phyloP scores from a whole-genome alignment of 768 basidiomycete genomes.

The Ramaria rubella region DNA sequence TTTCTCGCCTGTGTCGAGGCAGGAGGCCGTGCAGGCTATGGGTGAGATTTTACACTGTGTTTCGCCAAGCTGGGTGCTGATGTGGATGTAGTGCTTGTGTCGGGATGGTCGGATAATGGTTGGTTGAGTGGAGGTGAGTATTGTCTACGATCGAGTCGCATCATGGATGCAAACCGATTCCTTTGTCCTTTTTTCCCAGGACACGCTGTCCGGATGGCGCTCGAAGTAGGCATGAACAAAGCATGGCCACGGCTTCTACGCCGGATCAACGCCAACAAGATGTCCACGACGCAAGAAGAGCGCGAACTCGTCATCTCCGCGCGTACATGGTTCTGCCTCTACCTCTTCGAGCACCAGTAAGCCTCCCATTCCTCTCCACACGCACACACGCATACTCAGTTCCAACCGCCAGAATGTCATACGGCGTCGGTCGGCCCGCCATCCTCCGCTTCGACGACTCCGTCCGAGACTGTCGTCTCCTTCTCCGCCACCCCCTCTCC shows the following conservation, averaged over 20 bases:
- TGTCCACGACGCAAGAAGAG: constrained; percentile 53
- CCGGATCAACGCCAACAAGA: constrained; percentile 67
- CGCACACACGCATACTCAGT: not conserved
- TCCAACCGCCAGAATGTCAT: constrained; percentile 64
- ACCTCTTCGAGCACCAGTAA: constrained; percentile 91
- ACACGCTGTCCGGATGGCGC: constrained; percentile 95
- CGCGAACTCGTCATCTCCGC: constrained; percentile 74
- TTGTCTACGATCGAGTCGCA: not conserved
- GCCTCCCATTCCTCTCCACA: constrained; percentile 25
- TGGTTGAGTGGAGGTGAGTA: constrained; percentile 71
- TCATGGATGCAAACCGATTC: not conserved
- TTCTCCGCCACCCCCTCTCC: constrained; percentile 80
- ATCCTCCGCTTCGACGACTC: constrained; percentile 91
- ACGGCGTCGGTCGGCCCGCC: constrained; percentile 89
- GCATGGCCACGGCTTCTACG: constrained; percentile 80
- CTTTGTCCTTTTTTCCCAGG: constrained; percentile 22
- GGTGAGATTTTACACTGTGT: constrained; percentile 43
- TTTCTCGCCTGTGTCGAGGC: constrained; percentile 77
- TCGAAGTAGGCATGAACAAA: constrained; percentile 93
- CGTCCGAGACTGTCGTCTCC: constrained; percentile 69
- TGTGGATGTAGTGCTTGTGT: constrained; percentile 60
- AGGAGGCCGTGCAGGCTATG: constrained; percentile 91
- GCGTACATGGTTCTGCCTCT: constrained; percentile 89
- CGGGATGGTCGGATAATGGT: constrained; percentile 94
- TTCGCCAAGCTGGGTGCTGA: not conserved